A percentile compares a stretch with the other conserved stretches of the same genome.
phyloP scores from a whole-genome alignment of 2,329 filamentous ascomycete genomes.

The Cryphonectria nitschkei region DNA sequence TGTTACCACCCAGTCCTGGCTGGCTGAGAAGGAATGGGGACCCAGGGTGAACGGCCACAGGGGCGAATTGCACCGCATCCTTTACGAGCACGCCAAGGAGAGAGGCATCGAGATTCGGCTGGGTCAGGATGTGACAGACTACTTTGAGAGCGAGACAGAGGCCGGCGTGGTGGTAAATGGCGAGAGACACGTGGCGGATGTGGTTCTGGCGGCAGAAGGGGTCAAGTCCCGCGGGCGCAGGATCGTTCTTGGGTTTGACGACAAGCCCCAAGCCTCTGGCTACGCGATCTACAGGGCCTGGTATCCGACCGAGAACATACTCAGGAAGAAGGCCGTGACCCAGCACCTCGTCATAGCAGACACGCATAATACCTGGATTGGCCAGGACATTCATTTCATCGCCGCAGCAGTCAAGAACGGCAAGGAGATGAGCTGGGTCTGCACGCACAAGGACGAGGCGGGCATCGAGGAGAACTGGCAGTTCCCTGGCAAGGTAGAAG shows the following conservation, averaged over 20 bases:
- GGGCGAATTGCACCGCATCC: conserved; percentile 54
- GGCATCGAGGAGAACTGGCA: conserved; percentile 52
- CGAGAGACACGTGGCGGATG: conserved; percentile 44
- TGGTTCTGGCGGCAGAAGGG: conserved; percentile 49
- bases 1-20: conserved; percentile 48
- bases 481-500: conserved; percentile 45
- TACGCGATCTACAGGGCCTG: conserved; percentile 48
- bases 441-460: conserved; percentile 49
- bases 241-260: conserved; percentile 46
- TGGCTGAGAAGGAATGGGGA: conserved; percentile 40
- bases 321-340: conserved; percentile 47
- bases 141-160: conserved; percentile 47
- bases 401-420: conserved; percentile 56
- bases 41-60: conserved; percentile 58
- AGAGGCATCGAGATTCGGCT: conserved; percentile 51
- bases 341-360: conserved; percentile 53
- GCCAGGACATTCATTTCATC: conserved; percentile 56
- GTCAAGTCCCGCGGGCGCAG: conserved; percentile 48
- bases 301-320: conserved; percentile 43
- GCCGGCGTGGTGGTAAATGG: conserved; percentile 46
- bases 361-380: conserved; percentile 56
- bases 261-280: conserved; percentile 42
- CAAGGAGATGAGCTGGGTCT: conserved; percentile 58
- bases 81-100: conserved; percentile 52
- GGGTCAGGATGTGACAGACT: conserved; percentile 46